Evolutionary conservation across 352 stramenopile genomes (phyloP).

Genomic region (Globisporangium paddicum): DNA sequence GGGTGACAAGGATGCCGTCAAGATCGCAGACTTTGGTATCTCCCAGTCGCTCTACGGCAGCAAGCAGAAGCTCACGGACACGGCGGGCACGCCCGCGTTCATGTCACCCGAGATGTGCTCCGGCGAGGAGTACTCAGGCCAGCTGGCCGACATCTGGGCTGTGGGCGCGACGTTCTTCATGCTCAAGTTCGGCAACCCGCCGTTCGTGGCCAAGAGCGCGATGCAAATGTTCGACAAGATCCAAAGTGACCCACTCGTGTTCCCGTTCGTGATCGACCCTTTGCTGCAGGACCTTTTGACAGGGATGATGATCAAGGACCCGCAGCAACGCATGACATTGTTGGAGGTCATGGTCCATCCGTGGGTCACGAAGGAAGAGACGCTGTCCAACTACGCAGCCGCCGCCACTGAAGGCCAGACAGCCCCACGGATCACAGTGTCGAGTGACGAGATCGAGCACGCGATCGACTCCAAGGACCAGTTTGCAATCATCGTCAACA

Average conservation of each 20-base stretch:
- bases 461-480: slow-evolving; percentile 51
- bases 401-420: slow-evolving; percentile 11
- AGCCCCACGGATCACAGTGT: slow-evolving; percentile 48
- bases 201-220: slow-evolving; percentile 87
- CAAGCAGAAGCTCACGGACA: slow-evolving; percentile 75
- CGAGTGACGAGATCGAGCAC: slow-evolving; percentile 74
- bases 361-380: slow-evolving; percentile 75
- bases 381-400: slow-evolving; percentile 17
- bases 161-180: slow-evolving; percentile 89
- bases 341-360: slow-evolving; percentile 67
- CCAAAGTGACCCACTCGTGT: slow-evolving; percentile 66
- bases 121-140: slow-evolving; percentile 74
- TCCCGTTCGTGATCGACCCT: slow-evolving; percentile 49
- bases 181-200: slow-evolving; percentile 83
- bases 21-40: slow-evolving; percentile 92
- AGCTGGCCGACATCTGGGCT: slow-evolving; percentile 90
- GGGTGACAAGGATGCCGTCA: slow-evolving; percentile 82
- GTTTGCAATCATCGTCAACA: slow-evolving; percentile 61
- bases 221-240: slow-evolving; percentile 89
- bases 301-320: slow-evolving; percentile 66
- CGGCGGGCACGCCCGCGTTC: slow-evolving; percentile 88
- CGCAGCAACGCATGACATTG: slow-evolving; percentile 49
- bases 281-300: slow-evolving; percentile 48
- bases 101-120: slow-evolving; percentile 93
- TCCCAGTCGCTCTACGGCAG: slow-evolving; percentile 80